Evolutionary conservation across 768 basidiomycete genomes (phyloP), one percentile per base, ranked within the genome.

Genomic region (Rhodotorula toruloides): DNA sequence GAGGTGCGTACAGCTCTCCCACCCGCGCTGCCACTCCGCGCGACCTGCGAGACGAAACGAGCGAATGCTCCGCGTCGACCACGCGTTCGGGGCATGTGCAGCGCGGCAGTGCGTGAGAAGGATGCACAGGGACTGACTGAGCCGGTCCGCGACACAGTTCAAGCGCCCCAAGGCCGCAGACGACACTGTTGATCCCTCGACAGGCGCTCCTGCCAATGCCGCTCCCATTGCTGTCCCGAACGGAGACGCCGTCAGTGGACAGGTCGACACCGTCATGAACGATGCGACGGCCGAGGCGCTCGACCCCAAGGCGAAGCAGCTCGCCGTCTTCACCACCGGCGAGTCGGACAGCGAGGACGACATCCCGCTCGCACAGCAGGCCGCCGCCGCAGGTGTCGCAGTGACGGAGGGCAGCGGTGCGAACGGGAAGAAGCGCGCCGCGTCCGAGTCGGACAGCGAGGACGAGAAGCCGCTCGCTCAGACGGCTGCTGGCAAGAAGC

Each of bases 391-490:
- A n/a, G 50, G 34, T 25, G 36, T 34, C 50, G 50, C 50, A 8
- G n/a, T n/a, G n/a, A n/a, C n/a, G n/a, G n/a, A n/a, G n/a, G n/a
- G n/a, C n/a, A n/a, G n/a, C n/a, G n/a, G n/a, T n/a, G n/a, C n/a
- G n/a, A n/a, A n/a, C n/a, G n/a, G n/a, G n/a, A 74, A 55, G 77
- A 79, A 32, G 75, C 70, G 39, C 63, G 36, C 31, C 12, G 16
- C 37, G 42, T 47, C 69, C 16, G 61, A 54, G 54, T 58, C 68
- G n/a, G 65, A 63, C 52, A 59, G 63, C 17, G 72, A 74, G 44
- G 74, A 71, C 53, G 68, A 72, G 31, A 74, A 72, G 65, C 70
- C 70, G 7, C 54, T 72, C 21, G 63, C 68, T 4, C 61, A 64
- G 54, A 27, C 52, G 42, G 44, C 22, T 13, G 8, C 9, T 17